Conservation (phyloP, 176 grass and related monocot species). For the Thinopyrum elongatum region DNA sequence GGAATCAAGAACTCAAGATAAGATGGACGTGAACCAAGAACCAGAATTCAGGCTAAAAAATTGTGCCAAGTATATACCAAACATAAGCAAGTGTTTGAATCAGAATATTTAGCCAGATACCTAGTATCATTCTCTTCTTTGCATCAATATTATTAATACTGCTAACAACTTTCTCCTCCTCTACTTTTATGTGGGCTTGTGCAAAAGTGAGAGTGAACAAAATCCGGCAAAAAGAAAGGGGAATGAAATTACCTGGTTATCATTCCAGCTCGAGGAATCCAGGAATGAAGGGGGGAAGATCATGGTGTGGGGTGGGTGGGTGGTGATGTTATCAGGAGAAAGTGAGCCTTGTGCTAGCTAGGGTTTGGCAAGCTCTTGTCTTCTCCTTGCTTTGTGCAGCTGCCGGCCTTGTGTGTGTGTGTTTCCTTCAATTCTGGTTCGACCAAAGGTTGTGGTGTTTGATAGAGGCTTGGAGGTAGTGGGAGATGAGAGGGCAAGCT, state of each 20-base stretch:
- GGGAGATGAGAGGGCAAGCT: conserved; percentile 40
- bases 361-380: conserved; percentile 26
- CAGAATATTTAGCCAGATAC: conserved; percentile 38
- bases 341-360: conserved; percentile 26
- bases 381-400: conserved; percentile 16
- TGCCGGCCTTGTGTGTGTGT: neutral
- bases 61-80: conserved; percentile 33
- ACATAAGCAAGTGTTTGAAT: conserved; percentile 15
- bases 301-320: conserved; percentile 55
- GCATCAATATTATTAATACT: conserved; percentile 16
- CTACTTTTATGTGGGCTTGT: conserved; percentile 30
- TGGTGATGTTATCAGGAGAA: conserved; percentile 8
- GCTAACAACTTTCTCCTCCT: conserved; percentile 28
- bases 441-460: conserved; percentile 29
- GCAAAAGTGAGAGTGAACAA: conserved; percentile 52
- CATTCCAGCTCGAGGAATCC: conserved; percentile 84
- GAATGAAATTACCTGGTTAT: conserved; percentile 69
- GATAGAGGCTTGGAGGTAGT: conserved; percentile 60
- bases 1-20: conserved; percentile 5
- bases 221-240: conserved; percentile 39
- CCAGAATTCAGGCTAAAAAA: neutral
- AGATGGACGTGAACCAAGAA: conserved; percentile 10
- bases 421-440: conserved; percentile 18
- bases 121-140: conserved; percentile 28
- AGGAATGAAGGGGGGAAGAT: conserved; percentile 70